A percentile compares a stretch with the other conserved stretches of the same genome.
These are phyloP conservation scores for Russula sp. DNA, from an alignment of 768 basidiomycete species.

Conservation along the genomic window DNA sequence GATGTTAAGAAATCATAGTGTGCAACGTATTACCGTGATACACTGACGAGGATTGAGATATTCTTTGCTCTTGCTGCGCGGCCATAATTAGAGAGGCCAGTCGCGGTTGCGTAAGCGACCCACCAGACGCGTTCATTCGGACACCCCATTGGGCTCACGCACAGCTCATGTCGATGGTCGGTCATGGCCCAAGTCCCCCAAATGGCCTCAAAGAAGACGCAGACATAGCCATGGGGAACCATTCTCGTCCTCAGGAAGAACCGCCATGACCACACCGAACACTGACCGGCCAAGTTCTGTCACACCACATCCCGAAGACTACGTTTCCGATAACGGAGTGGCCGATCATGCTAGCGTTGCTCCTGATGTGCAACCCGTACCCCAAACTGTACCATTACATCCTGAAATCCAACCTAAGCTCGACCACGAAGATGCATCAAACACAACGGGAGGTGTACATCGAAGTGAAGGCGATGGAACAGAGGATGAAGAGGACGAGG, in stretches of 20 bases:
- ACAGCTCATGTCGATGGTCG: conserved; percentile 21
- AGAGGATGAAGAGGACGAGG: conserved; percentile 19
- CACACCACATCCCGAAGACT: conserved; percentile 1
- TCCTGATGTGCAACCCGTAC: not conserved
- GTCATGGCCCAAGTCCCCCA: conserved; percentile 5
- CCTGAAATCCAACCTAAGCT: conserved; percentile 4
- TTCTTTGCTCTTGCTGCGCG: conserved; percentile 12
- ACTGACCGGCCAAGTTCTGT: not conserved
- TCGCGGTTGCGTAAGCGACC: conserved; percentile 13
- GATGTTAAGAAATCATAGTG: not conserved
- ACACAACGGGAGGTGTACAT: conserved; percentile 29
- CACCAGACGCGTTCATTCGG: not conserved
- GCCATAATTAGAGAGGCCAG: not conserved
- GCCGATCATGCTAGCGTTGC: not conserved
- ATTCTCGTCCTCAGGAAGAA: not conserved
- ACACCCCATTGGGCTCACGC: not conserved
- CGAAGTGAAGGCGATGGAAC: conserved; percentile 28
- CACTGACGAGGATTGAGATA: conserved; percentile 31
- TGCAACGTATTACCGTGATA: not conserved
- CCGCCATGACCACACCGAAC: not conserved
- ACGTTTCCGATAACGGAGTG: not conserved
- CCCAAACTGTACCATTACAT: conserved; percentile 2
- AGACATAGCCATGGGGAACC: not conserved
- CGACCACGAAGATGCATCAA: not conserved
- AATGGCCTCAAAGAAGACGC: not conserved